These are phyloP conservation scores for Cystofilobasidium capitatum DNA, from an alignment of 768 basidiomycete species.

Conservation along the genomic window DNA sequence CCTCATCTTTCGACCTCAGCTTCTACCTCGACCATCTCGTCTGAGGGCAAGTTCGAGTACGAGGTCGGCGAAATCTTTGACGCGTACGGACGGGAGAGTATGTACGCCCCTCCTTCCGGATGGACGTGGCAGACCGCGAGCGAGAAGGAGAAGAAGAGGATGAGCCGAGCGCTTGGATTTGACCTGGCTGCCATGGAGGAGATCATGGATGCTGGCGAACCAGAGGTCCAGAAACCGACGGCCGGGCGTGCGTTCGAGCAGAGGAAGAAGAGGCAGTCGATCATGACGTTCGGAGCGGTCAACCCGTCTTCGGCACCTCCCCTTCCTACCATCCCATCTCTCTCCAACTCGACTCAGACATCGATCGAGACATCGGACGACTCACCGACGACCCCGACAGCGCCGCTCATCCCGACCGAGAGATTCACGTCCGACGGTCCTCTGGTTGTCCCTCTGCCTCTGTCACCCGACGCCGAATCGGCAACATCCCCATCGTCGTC, in stretches of 20 bases:
- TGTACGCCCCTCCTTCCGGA: background rate
- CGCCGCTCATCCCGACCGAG: background rate
- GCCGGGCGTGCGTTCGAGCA: no score
- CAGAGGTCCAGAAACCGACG: background rate
- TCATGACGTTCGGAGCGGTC: background rate
- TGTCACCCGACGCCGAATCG: background rate
- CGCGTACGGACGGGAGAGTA: slow-evolving; percentile 12
- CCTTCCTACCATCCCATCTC: background rate
- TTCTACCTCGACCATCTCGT: background rate
- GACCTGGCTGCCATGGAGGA: background rate
- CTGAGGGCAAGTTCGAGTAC: background rate
- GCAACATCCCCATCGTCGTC: background rate
- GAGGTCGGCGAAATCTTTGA: slow-evolving; percentile 12
- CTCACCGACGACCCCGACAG: background rate
- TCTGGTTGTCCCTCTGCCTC: background rate
- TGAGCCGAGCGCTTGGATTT: background rate
- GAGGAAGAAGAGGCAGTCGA: slow-evolving; percentile 3
- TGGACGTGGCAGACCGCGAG: background rate
- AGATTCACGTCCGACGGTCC: background rate
- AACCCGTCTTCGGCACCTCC: background rate
- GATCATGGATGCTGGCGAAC: background rate
- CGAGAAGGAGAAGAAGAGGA: background rate
- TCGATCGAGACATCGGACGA: background rate
- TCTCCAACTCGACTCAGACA: slow-evolving; percentile 1
- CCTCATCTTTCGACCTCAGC: background rate